phyloP scores from a whole-genome alignment of 140 eudicot species.

The Stevia rebaudiana region DNA sequence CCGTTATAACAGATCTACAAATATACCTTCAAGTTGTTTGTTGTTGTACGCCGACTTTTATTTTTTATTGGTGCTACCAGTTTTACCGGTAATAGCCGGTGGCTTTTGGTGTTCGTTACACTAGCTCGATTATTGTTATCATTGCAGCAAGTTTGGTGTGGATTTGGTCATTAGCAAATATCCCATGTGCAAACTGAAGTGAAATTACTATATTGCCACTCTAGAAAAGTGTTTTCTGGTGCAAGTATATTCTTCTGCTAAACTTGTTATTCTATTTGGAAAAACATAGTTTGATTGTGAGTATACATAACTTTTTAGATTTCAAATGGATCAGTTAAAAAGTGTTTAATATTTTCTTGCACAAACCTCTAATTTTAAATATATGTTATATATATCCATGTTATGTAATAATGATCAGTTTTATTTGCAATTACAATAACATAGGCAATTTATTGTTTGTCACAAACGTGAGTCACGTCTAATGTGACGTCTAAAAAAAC shows the following conservation, averaged over 20 bases:
- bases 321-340: too few species aligned
- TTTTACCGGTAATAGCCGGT: constrained; percentile 39
- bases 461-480: too few species aligned
- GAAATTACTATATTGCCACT: constrained; percentile 13
- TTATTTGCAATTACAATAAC: too few species aligned
- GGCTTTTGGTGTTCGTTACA: background rate
- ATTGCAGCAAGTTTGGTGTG: constrained; percentile 32
- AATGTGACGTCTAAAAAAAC: too few species aligned
- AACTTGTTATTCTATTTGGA: too few species aligned
- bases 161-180: constrained; percentile 34
- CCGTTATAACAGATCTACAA: constrained; percentile 43
- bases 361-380: too few species aligned
- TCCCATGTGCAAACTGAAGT: background rate
- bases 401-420: too few species aligned
- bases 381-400: too few species aligned
- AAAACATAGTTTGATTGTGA: too few species aligned
- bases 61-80: constrained; percentile 17
- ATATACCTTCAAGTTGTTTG: constrained; percentile 16
- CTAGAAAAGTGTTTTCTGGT: background rate
- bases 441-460: too few species aligned
- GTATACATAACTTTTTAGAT: too few species aligned
- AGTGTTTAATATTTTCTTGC: too few species aligned
- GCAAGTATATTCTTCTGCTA: background rate
- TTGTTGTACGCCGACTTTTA: constrained; percentile 30
- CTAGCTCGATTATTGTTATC: constrained; percentile 15